phyloP scores from a whole-genome alignment of 352 stramenopile genomes.

The Phytophthora niederhauseri region DNA sequence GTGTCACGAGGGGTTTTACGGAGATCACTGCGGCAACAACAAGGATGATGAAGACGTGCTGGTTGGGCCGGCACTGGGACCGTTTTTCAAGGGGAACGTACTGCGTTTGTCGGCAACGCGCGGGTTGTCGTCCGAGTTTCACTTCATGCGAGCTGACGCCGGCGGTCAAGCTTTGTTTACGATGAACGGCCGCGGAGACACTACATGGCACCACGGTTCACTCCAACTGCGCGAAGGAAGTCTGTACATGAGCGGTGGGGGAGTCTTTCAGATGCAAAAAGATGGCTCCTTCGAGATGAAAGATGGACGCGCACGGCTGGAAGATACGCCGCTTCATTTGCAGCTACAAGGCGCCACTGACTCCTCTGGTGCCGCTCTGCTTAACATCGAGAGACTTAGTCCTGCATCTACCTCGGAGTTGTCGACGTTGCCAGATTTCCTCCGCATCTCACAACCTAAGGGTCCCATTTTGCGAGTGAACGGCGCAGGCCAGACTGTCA shows the following conservation, averaged over 20 bases:
- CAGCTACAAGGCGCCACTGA: slow-evolving; percentile 27
- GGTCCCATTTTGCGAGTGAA: slow-evolving; percentile 58
- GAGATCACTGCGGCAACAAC: slow-evolving; percentile 72
- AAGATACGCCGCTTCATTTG: slow-evolving; percentile 47
- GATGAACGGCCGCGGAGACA: slow-evolving; percentile 67
- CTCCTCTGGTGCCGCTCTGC: slow-evolving; percentile 30
- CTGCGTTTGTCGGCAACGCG: slow-evolving; percentile 60
- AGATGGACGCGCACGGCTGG: slow-evolving; percentile 43
- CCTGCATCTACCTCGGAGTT: slow-evolving; percentile 16
- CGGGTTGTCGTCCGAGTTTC: slow-evolving; percentile 55
- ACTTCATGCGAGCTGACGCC: slow-evolving; percentile 72
- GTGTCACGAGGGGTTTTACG: slow-evolving; percentile 71
- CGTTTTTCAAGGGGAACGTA: slow-evolving; percentile 77
- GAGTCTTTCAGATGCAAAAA: slow-evolving; percentile 50
- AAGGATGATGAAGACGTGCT: slow-evolving; percentile 70
- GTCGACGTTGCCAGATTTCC: slow-evolving; percentile 45
- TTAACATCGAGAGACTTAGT: slow-evolving; percentile 47
- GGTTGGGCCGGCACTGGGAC: slow-evolving; percentile 46
- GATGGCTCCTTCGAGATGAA: slow-evolving; percentile 54
- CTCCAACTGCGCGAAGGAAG: slow-evolving; percentile 30
- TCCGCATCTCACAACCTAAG: slow-evolving; percentile 47
- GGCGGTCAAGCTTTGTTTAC: slow-evolving; percentile 56
- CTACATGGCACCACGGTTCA: slow-evolving; percentile 33
- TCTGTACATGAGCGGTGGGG: slow-evolving; percentile 32
- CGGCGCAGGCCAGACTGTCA: slow-evolving; percentile 53